Percentiles rank a stretch among this genome's conserved stretches.
phyloP scores from a whole-genome alignment of 768 basidiomycete genomes.

The Lactifluus rugatus region DNA sequence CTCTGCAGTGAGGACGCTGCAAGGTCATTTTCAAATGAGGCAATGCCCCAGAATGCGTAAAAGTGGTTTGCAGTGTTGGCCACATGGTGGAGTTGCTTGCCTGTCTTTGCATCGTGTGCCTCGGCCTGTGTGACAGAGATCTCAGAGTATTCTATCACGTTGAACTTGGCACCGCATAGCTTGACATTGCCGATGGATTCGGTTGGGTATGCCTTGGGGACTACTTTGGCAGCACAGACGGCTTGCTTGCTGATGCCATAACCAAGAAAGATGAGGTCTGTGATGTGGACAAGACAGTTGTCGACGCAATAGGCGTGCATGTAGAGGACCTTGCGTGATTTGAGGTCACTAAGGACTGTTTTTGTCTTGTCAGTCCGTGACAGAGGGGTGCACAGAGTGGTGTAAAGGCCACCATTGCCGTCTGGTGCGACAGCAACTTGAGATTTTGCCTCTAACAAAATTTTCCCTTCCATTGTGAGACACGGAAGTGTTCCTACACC shows the following conservation, averaged over 20 bases:
- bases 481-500: conserved; percentile 87
- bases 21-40: conserved; percentile 77
- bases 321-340: conserved; percentile 66
- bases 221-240: conserved; percentile 93
- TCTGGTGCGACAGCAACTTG: conserved; percentile 92
- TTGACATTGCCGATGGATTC: conserved; percentile 96
- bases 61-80: conserved; percentile 98
- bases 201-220: conserved; percentile 74
- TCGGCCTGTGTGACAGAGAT: conserved; percentile 84
- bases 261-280: conserved; percentile 94
- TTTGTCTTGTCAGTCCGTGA: conserved; percentile 46
- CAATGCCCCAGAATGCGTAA: conserved; percentile 71
- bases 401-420: conserved; percentile 95
- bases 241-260: conserved; percentile 84
- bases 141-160: conserved; percentile 97
- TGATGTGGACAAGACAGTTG: conserved; percentile 95
- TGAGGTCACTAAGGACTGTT: conserved; percentile 80
- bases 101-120: conserved; percentile 52
- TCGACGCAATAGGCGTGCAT: conserved; percentile 97
- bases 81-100: conserved; percentile 81
- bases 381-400: conserved; percentile 76
- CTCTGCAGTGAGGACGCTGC: too few relatives aligned
- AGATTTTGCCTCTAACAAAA: conserved; percentile 71
- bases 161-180: conserved; percentile 65
- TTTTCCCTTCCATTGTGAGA: conserved; percentile 87